Conservation (phyloP, 2,329 filamentous ascomycete genomes). For the Colletotrichum theobromicola region DNA sequence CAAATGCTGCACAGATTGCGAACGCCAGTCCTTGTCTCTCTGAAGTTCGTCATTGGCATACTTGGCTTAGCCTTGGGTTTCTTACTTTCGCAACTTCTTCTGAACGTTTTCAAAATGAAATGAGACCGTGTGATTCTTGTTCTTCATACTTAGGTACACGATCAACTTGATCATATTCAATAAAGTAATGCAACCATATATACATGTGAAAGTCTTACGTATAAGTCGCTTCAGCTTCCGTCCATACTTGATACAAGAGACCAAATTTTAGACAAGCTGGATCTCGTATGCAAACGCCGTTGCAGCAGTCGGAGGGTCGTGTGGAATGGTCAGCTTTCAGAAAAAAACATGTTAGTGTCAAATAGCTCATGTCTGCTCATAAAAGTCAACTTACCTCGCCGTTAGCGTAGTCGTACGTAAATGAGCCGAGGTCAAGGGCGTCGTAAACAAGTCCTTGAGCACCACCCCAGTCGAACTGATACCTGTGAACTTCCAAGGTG, state of each 20-base stretch:
- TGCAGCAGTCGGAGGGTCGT: background rate
- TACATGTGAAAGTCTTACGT: rapidly evolving
- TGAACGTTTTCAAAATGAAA: background rate
- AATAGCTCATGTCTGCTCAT: background rate
- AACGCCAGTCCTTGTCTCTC: background rate
- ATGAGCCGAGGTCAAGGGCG: background rate
- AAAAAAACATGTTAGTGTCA: background rate
- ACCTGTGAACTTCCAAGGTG: background rate
- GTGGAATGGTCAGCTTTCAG: background rate
- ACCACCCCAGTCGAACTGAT: background rate
- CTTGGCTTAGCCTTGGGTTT: background rate
- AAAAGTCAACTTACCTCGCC: background rate
- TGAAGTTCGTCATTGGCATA: rapidly evolving
- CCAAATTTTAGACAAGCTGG: background rate
- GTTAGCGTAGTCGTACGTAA: background rate
- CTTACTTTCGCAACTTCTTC: rapidly evolving
- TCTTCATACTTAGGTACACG: rapidly evolving
- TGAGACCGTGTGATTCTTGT: background rate
- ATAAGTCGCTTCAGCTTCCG: rapidly evolving
- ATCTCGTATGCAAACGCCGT: background rate
- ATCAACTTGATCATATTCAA: background rate
- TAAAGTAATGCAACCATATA: background rate
- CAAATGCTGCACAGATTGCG: background rate
- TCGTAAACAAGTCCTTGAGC: background rate
- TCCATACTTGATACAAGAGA: rapidly evolving